phyloP scores from a whole-genome alignment of 441 rosid genomes.

The Gossypium davidsonii region DNA sequence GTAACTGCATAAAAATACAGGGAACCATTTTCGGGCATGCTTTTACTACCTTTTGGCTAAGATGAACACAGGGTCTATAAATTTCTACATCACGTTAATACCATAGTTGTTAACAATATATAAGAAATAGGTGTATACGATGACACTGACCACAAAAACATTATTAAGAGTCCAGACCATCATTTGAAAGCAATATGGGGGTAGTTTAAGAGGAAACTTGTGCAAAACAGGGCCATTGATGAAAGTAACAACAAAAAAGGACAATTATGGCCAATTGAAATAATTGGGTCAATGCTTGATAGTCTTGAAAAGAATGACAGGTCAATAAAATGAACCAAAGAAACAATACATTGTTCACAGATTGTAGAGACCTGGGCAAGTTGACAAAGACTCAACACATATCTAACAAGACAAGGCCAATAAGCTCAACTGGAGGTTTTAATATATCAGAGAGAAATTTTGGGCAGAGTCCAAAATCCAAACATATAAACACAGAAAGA shows the following conservation, averaged over 20 bases:
- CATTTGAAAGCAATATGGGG: neutral
- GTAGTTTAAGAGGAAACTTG: neutral
- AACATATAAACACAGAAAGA: neutral
- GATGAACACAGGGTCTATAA: neutral
- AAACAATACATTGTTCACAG: neutral
- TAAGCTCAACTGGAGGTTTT: neutral
- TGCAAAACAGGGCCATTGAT: neutral
- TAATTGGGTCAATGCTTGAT: neutral
- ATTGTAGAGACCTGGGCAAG: neutral
- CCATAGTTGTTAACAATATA: neutral
- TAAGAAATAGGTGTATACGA: neutral
- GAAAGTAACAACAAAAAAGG: neutral
- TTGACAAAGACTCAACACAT: neutral
- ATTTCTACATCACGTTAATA: neutral
- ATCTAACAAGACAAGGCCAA: slow-evolving; percentile 6
- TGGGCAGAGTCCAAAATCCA: neutral
- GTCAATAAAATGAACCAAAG: neutral
- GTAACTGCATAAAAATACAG: slow-evolving; percentile 43
- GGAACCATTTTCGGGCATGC: neutral
- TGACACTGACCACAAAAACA: neutral
- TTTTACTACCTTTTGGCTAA: neutral
- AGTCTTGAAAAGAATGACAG: neutral
- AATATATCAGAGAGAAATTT: neutral
- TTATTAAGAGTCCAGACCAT: neutral
- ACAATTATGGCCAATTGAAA: neutral